Evolutionary conservation across 2,329 filamentous ascomycete species (phyloP).

Genomic region (Pestalotiopsis sp.): DNA sequence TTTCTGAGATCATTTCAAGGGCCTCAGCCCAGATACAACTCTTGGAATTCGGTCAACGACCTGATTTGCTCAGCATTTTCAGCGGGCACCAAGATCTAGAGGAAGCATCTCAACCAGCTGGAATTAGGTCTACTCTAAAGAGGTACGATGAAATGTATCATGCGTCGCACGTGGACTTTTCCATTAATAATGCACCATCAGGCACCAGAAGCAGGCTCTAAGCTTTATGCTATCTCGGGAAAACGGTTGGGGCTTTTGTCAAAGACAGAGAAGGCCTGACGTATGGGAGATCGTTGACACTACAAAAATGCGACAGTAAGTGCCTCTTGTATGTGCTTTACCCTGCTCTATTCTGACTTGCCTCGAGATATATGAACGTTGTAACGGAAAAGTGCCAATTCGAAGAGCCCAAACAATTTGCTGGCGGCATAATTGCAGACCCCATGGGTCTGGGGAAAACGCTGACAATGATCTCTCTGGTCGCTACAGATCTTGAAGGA

Average conservation of each 20-base stretch:
- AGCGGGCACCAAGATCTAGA: conserved; percentile 10
- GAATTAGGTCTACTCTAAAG: conserved; percentile 7
- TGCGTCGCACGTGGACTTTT: background rate
- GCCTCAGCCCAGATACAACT: background rate
- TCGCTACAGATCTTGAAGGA: conserved; percentile 21
- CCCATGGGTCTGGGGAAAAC: conserved; percentile 33
- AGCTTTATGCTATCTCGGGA: conserved; percentile 29
- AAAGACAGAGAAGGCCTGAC: conserved; percentile 13
- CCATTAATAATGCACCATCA: conserved; percentile 17
- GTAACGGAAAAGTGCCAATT: conserved; percentile 4
- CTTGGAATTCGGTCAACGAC: background rate
- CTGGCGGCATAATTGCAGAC: conserved; percentile 30
- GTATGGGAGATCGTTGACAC: conserved; percentile 19
- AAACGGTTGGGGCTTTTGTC: conserved; percentile 19
- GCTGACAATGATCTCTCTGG: conserved; percentile 26
- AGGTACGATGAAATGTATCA: background rate
- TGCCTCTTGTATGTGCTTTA: background rate
- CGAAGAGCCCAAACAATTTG: conserved; percentile 19
- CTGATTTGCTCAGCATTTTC: conserved; percentile 15
- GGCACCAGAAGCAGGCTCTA: conserved; percentile 32
- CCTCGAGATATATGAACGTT: background rate
- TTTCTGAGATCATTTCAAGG: background rate
- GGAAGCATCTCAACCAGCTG: conserved; percentile 16
- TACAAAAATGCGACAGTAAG: conserved; percentile 10
- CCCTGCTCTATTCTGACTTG: background rate